These are phyloP conservation scores for Globisporangium takayamanum DNA, from an alignment of 352 stramenopile species.

Conservation along the genomic window DNA sequence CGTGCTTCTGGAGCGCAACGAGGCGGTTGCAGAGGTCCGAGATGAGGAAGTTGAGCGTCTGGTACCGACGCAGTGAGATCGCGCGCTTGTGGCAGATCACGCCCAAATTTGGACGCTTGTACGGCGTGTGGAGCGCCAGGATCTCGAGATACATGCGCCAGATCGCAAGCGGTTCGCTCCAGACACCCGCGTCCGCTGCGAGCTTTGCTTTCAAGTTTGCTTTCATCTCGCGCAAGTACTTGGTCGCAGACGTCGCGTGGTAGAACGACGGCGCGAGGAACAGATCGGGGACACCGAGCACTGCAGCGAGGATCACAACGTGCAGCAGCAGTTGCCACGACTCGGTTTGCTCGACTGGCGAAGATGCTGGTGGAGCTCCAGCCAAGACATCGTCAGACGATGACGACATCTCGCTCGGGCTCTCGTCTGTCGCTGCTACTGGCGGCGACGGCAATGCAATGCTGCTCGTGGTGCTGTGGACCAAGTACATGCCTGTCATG, in stretches of 20 bases:
- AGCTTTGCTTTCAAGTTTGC: conserved; percentile 64
- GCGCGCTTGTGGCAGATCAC: conserved; percentile 39
- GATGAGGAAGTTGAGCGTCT: conserved; percentile 75
- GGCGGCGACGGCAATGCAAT: not conserved
- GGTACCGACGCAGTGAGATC: conserved; percentile 63
- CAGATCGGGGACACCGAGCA: conserved; percentile 62
- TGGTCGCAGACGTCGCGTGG: conserved; percentile 48
- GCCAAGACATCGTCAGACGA: not conserved
- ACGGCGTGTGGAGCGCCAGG: conserved; percentile 37
- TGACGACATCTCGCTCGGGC: not conserved
- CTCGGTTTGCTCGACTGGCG: conserved; percentile 6
- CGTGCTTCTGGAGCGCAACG: conserved; percentile 40
- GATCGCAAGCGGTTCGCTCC: conserved; percentile 72
- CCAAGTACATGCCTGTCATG: conserved; percentile 51
- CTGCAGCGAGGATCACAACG: conserved; percentile 56
- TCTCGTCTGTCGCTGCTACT: not conserved
- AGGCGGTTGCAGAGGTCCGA: conserved; percentile 68
- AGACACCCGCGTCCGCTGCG: conserved; percentile 43
- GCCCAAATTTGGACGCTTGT: conserved; percentile 33
- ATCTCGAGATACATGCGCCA: conserved; percentile 67
- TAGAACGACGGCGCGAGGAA: conserved; percentile 81
- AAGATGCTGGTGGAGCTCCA: no score
- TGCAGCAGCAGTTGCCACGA: conserved; percentile 44
- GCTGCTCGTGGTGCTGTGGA: conserved; percentile 18
- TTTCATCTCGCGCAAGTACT: conserved; percentile 78